Conservation (phyloP, 441 rosid genomes). For the Macaranga tanarius region DNA sequence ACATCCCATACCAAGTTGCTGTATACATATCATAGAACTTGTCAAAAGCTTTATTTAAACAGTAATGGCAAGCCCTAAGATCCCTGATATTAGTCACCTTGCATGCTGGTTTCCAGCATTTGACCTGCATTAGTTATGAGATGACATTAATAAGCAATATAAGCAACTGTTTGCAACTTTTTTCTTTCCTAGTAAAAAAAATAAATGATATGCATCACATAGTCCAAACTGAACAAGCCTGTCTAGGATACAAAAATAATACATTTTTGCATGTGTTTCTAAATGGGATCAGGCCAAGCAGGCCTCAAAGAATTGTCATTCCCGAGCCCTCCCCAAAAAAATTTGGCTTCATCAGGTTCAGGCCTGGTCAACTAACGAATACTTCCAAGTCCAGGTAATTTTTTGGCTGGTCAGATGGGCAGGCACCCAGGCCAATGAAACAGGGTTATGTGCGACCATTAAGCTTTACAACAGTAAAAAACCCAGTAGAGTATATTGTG, state of each 20-base stretch:
- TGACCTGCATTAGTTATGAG: constrained; percentile 41
- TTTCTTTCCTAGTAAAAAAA: neutral
- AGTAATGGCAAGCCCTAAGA: constrained; percentile 66
- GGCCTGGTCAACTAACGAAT: neutral
- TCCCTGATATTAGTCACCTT: constrained; percentile 56
- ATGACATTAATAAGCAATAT: constrained; percentile 13
- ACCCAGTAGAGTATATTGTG: no score
- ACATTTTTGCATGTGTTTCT: no score
- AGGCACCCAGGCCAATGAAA: neutral
- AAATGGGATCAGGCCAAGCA: no score
- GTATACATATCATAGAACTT: constrained; percentile 65
- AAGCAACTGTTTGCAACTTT: neutral
- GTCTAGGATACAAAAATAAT: no score
- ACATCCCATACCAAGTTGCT: constrained; percentile 57
- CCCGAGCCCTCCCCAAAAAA: no score
- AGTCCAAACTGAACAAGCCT: no score
- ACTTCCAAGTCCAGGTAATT: neutral
- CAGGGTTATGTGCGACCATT: neutral
- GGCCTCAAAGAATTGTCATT: neutral
- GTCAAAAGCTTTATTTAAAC: constrained; percentile 67
- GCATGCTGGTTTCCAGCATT: constrained; percentile 77
- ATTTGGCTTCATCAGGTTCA: neutral
- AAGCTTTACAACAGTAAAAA: neutral
- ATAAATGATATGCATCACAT: neutral
- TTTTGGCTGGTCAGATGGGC: neutral